Conservation (phyloP, 2,329 filamentous ascomycete species). For the Ophiostoma perfectum region DNA sequence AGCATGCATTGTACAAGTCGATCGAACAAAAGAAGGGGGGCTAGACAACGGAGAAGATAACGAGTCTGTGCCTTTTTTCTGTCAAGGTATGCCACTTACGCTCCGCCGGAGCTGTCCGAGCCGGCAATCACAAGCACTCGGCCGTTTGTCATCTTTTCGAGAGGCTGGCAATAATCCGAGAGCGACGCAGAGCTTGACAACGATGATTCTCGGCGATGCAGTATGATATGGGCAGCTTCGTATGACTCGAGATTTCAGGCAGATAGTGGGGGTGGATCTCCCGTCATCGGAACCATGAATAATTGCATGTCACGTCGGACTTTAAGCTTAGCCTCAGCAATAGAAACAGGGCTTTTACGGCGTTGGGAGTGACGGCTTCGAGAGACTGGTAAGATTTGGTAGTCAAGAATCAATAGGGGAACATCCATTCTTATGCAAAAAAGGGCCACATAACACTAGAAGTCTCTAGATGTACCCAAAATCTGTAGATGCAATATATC, state of each 20-base stretch:
- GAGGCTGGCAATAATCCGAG: not conserved
- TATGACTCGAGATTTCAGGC: not conserved
- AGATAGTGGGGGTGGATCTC: slow-evolving; percentile 11
- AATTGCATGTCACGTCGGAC: not conserved
- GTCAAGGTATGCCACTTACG: slow-evolving; percentile 45
- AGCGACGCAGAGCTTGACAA: too few species aligned
- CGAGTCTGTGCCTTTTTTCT: not conserved
- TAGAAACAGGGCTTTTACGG: not conserved
- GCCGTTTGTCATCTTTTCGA: slow-evolving; percentile 30
- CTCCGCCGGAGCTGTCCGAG: slow-evolving; percentile 86
- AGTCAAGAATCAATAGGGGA: not conserved
- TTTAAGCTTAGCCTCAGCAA: not conserved
- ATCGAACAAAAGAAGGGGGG: not conserved
- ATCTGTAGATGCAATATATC: not conserved
- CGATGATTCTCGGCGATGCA: not conserved
- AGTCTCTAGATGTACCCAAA: not conserved
- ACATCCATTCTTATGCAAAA: not conserved
- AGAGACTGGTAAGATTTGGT: not conserved
- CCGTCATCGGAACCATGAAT: slow-evolving; percentile 5
- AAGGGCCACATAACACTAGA: not conserved
- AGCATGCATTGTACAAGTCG: not conserved
- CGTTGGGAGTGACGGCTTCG: not conserved
- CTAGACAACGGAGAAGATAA: too few species aligned
- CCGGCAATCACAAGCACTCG: slow-evolving; percentile 77
- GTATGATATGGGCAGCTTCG: not conserved